Conservation (phyloP, 768 basidiomycete species). For the Clavulina sp. region DNA sequence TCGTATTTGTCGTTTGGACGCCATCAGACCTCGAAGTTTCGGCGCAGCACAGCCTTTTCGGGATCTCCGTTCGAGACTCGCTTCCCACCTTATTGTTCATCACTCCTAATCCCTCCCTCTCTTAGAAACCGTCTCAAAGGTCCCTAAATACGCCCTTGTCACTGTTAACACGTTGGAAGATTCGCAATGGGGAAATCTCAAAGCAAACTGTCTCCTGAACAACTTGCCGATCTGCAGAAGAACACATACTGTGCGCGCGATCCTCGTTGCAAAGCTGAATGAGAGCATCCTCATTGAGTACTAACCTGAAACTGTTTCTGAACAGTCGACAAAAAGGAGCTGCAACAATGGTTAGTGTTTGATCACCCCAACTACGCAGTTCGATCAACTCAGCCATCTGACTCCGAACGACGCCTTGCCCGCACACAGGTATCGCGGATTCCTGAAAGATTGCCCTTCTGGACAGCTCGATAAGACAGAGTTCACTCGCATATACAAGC, state of each 20-base stretch:
- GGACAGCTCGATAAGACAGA: constrained; percentile 92
- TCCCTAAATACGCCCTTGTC: too few relatives aligned
- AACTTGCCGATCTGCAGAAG: constrained; percentile 89
- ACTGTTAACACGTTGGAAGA: too few relatives aligned
- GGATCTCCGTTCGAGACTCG: too few relatives aligned
- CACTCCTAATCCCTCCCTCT: too few relatives aligned
- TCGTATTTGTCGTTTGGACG: too few relatives aligned
- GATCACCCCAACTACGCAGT: background rate
- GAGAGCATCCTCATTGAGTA: too few relatives aligned
- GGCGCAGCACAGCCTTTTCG: too few relatives aligned
- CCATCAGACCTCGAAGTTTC: too few relatives aligned
- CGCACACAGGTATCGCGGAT: constrained; percentile 83
- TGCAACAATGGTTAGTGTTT: constrained; percentile 66
- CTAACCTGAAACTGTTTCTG: constrained; percentile 9
- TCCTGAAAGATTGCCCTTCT: constrained; percentile 95
- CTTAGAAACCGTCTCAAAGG: too few relatives aligned
- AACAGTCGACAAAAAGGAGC: constrained; percentile 87
- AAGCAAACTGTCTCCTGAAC: constrained; percentile 85
- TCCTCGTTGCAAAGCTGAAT: background rate
- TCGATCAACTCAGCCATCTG: constrained; percentile 1
- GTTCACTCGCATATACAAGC: constrained; percentile 95
- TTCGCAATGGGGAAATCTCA: constrained; percentile 89
- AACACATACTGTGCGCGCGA: constrained; percentile 80
- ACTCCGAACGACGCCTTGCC: constrained; percentile 9
- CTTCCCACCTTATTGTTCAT: too few relatives aligned